These are phyloP conservation scores for Thermomyces lanuginosus DNA, from an alignment of 2,329 filamentous ascomycete genomes.

Conservation along the genomic window DNA sequence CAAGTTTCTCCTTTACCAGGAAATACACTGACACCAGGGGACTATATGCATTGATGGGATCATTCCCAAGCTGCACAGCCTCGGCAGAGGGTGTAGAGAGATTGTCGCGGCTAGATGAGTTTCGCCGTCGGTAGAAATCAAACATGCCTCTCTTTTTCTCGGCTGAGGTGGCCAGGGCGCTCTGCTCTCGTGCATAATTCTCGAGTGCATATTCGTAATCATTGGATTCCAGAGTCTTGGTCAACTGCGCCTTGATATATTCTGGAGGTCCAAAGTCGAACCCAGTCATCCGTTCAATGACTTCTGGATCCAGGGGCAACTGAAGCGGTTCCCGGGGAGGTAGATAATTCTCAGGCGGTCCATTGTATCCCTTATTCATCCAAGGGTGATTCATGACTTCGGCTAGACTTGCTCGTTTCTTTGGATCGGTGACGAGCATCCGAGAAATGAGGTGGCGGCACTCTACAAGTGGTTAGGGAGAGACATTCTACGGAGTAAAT, in stretches of 20 bases:
- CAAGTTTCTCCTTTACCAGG: slow-evolving; percentile 84
- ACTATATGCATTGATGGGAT: slow-evolving; percentile 85
- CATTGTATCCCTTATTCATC: slow-evolving; percentile 83
- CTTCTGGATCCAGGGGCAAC: slow-evolving; percentile 63
- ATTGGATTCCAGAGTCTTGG: slow-evolving; percentile 75
- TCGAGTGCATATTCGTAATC: slow-evolving; percentile 82
- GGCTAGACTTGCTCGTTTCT: slow-evolving; percentile 64
- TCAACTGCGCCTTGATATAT: slow-evolving; percentile 64
- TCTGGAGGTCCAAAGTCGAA: slow-evolving; percentile 92
- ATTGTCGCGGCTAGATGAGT: slow-evolving; percentile 80
- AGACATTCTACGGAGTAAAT: slow-evolving; percentile 5
- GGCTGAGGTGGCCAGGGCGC: slow-evolving; percentile 39
- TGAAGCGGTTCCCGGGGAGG: slow-evolving; percentile 71
- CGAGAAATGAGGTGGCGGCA: slow-evolving; percentile 83
- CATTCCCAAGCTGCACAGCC: slow-evolving; percentile 61
- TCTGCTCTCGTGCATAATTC: slow-evolving; percentile 50
- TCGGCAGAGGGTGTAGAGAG: slow-evolving; percentile 71
- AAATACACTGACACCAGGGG: slow-evolving; percentile 90
- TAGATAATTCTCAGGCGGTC: slow-evolving; percentile 75
- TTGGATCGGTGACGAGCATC: slow-evolving; percentile 91
- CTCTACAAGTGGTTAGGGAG: slow-evolving; percentile 43
- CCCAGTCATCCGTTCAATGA: slow-evolving; percentile 87
- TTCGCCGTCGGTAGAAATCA: slow-evolving; percentile 91
- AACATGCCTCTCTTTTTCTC: slow-evolving; percentile 86
- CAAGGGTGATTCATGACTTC: slow-evolving; percentile 93